phyloP scores from a whole-genome alignment of 2,329 filamentous ascomycete genomes.

The Alternaria consortialis region DNA sequence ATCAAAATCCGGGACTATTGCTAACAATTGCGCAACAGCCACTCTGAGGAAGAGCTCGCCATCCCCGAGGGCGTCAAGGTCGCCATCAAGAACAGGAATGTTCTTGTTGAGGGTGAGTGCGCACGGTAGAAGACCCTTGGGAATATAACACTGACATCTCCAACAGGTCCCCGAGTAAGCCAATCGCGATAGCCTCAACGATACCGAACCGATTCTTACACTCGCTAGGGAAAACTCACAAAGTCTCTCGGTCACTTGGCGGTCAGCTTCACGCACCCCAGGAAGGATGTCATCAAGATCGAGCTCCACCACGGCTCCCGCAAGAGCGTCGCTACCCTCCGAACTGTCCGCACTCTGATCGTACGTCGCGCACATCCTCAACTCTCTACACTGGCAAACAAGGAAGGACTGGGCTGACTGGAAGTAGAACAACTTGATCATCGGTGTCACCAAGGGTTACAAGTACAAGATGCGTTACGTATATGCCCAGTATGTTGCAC shows the following conservation, averaged over 20 bases:
- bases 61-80: conserved; percentile 99
- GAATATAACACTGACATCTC: conserved; percentile 29
- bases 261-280: conserved; percentile 91
- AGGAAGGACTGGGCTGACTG: conserved; percentile 31
- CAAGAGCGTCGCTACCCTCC: conserved; percentile 97
- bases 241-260: conserved; percentile 98
- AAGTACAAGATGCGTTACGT: conserved; percentile 99
- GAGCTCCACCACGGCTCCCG: conserved; percentile 98
- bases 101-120: conserved; percentile 96
- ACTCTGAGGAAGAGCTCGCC: conserved; percentile 93
- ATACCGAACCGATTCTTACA: conserved; percentile 30
- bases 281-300: conserved; percentile 89
- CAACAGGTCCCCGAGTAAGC: conserved; percentile 45
- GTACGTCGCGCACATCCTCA: conserved; percentile 36
- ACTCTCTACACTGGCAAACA: conserved; percentile 1
- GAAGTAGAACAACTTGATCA: conserved; percentile 84
- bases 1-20: conserved; percentile 25
- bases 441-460: conserved; percentile 98
- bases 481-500: conserved; percentile 76
- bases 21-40: conserved; percentile 57
- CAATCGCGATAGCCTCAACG: conserved; percentile 12
- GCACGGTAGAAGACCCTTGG: background rate
- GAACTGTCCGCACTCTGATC: conserved; percentile 97
- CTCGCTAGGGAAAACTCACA: conserved; percentile 79
- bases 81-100: conserved; percentile 93